phyloP scores from a whole-genome alignment of 768 basidiomycete species.

The Grammothele lineata region DNA sequence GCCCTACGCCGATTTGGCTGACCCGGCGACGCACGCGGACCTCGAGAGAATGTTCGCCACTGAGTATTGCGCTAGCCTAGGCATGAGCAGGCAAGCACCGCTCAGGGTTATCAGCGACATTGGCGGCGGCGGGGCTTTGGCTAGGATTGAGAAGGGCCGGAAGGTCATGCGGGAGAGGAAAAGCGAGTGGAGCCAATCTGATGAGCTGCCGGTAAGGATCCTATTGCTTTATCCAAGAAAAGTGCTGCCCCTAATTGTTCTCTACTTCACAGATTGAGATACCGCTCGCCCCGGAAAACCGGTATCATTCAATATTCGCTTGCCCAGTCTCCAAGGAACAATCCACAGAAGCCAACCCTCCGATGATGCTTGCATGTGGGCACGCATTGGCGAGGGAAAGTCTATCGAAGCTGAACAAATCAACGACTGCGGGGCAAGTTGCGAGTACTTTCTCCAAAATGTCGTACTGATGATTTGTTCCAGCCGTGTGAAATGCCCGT shows the following conservation, averaged over 20 bases:
- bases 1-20: conserved; percentile 72
- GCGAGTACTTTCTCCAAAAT: neutral
- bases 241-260: neutral
- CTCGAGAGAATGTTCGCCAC: conserved; percentile 81
- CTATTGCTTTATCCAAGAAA: neutral
- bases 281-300: conserved; percentile 75
- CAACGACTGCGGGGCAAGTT: too few species aligned
- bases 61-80: conserved; percentile 84
- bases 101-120: conserved; percentile 89
- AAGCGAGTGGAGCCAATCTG: conserved; percentile 87
- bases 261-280: conserved; percentile 76
- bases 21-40: conserved; percentile 68
- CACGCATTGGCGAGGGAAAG: conserved; percentile 95
- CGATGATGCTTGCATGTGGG: conserved; percentile 97
- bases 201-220: conserved; percentile 79
- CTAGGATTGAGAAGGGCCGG: conserved; percentile 90
- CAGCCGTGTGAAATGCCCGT: conserved; percentile 94
- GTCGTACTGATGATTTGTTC: neutral
- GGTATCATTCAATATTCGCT: conserved; percentile 96
- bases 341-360: conserved; percentile 87
- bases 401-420: conserved; percentile 84
- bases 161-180: conserved; percentile 91
- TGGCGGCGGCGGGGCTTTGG: conserved; percentile 87
- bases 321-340: conserved; percentile 99
- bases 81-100: conserved; percentile 87